Evolutionary conservation across 2,329 filamentous ascomycete species (phyloP), one percentile per base, ranked within the genome.

Genomic region (Trichoderma sp.): DNA sequence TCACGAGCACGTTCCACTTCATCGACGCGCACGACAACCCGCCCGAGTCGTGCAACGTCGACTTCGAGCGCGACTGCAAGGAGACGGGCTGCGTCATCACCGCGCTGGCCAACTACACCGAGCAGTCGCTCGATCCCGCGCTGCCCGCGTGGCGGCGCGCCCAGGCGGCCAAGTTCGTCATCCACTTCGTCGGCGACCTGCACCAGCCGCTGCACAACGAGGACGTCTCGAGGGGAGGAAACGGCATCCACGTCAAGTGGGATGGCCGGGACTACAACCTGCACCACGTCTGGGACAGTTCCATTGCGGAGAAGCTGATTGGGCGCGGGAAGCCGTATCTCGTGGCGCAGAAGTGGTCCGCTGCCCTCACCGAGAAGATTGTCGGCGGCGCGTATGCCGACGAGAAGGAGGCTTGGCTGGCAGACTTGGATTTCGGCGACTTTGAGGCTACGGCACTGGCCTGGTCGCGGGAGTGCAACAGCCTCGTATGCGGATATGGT

Each of bases 261-360:
- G 79, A 86, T 28, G 82, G 81, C 3, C 74, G 76, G 34, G 75
- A 79, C 30, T 81, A 84, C 63, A 92, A 92, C 72, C 80, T 92
- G 48, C 90, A 92, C 72, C 83, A 88, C 65, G 85, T 91, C 17
- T 92, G 90, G 90, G 90, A 92, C 72, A 86, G 83, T 61, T 85
- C 83, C 69, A 91, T 92, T 67, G 82, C 86, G 0, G 88, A 90
- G 76, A 85, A 88, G 72, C 77, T 85, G 71, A 78, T 89, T 1
- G 88, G 88, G 2, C 77, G 79, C 45, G 77, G 84, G 72, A 74
- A 79, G 76, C 74, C 82, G 1, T 85, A 83, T 66, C 74, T 75
- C 5, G 77, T 82, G 52, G 87, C 86, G 1, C 74, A 78, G 58
- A 73, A 73, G 48, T 90, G 88, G 84, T 85, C 88, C 1, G 77